Evolutionary conservation across 768 basidiomycete species (phyloP), one percentile per base, ranked within the genome.

Genomic region (Trametes punicea): DNA sequence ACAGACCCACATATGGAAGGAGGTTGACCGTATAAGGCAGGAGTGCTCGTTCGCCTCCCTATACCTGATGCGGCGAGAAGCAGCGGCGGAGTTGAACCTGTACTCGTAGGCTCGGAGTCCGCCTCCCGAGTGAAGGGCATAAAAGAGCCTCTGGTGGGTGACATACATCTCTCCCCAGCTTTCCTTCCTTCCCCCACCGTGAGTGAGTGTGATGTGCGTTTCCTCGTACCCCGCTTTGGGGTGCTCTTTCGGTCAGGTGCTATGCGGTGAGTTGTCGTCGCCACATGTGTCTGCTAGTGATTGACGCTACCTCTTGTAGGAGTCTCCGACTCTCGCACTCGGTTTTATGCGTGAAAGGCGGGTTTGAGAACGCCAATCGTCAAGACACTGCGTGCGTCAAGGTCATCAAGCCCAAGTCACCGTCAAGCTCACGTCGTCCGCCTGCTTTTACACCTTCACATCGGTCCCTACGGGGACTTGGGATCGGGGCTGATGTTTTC

Each of bases 41-140:
- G 29, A n/a, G 8, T 10, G 20, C 51, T 29, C 11, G 52, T 54
- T 54, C 44, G 42, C 26, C 44, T 20, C 31, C 42, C 18, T 15
- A 38, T 46, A 34, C 54, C 27, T 16, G 15, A 47, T 48, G 18
- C 54, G 46, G 46, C 18, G 23, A 48, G 55, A 56, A 56, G 55
- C 55, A 26, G 38, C 30, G 39, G 55, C 55, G 55, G 55, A 56
- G 55, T 56, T 56, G 39, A 34, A 49, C 8, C 30, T 42, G 46
- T 42, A 23, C 46, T 48, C 15, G 39, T 31, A 20, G 21, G 46
- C 46, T n/a, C n/a, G n/a, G n/a, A n/a, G n/a, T n/a, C n/a, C n/a
- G n/a, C n/a, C n/a, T 40, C 42, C 39, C 26, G 23, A 21, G 29
- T 42, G 38, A 20, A 40, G 36, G 33, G 23, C 38, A 56, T 56